Evolutionary conservation across 305 asterid genomes (phyloP), one percentile per base, ranked within the genome.

Genomic region (Withania somnifera): DNA sequence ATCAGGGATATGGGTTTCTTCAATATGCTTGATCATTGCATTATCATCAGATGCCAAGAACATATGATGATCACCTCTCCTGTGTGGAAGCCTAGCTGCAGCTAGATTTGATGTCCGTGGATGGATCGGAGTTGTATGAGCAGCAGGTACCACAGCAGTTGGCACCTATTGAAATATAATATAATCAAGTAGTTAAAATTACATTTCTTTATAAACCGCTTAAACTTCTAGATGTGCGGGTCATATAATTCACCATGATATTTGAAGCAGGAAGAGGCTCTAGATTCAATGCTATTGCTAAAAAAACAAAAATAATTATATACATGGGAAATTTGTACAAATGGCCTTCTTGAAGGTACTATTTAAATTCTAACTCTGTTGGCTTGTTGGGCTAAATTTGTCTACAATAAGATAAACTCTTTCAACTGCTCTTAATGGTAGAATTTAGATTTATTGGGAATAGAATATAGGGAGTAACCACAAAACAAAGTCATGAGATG

Each of bases 11-110:
- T 96, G 97, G 14, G 93, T 89, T 60, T 83, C 88, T 82, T 77
- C 83, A 47, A 96, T 86, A 53, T 92, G 97, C 86, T 88, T 93
- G 91, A 84, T 86, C 88, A 94, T 93, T 11, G 91, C 88, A 40
- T 38, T 84, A 28, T 93, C 97, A 57, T 93, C 97, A 0, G 96
- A 84, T 0, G 90, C 77, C 50, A 90, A 83, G 84, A 88, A 84
- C 61, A 83, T 38, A 60, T 87, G 91, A 11, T 85, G 84, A 20
- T 86, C 93, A 61, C 89, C 90, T 77, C 76, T 84, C 80, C 34
- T 56, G 53, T 63, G 52, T 17, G 60, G 84, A 53, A 45, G 84
- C 84, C 86, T 84, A 36, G 34, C 32, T 36, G 54, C 36, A 4
- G n/a, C 58, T 28, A 51, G 11, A 75, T 50, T 67, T 22, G 69